Evolutionary conservation across 805 yeast species (phyloP).

Genomic region (Starmerella sp.): DNA sequence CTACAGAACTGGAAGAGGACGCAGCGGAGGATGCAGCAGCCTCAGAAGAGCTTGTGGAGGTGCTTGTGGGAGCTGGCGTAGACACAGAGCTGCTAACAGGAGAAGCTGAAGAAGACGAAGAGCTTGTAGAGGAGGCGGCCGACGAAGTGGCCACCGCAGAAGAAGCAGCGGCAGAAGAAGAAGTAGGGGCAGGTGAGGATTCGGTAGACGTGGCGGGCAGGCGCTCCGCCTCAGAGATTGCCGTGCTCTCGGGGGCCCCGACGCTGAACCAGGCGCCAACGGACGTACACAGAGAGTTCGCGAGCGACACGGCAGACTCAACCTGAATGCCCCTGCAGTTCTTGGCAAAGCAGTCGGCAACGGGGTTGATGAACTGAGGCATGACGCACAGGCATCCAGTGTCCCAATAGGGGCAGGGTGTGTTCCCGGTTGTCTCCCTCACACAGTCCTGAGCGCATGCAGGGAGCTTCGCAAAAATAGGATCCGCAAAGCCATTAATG

Average conservation of each 20-base stretch:
- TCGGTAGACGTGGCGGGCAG: too few relatives aligned
- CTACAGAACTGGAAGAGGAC: too few relatives aligned
- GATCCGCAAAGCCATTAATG: slow-evolving; percentile 4
- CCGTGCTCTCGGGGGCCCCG: background rate
- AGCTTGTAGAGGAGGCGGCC: too few relatives aligned
- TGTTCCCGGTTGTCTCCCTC: background rate
- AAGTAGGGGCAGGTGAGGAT: too few relatives aligned
- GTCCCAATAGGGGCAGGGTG: slow-evolving; percentile 6
- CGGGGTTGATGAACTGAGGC: slow-evolving; percentile 3
- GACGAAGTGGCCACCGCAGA: too few relatives aligned
- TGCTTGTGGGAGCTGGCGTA: too few relatives aligned
- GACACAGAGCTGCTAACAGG: too few relatives aligned
- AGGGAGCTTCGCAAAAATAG: background rate
- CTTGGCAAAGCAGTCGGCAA: slow-evolving; percentile 4
- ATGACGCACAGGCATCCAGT: slow-evolving; percentile 4
- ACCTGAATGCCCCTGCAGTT: background rate
- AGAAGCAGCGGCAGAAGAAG: too few relatives aligned
- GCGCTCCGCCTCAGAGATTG: too few relatives aligned
- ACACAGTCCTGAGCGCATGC: slow-evolving; percentile 1
- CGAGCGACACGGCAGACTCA: background rate
- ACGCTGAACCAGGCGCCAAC: slow-evolving; percentile 4
- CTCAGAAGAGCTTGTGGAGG: too few relatives aligned
- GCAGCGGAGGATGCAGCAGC: too few relatives aligned
- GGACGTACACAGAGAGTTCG: background rate
- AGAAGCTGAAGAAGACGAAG: too few relatives aligned